Evolutionary conservation across 371 early-diverging fungal genomes (phyloP), one percentile per base, ranked within the genome.

Genomic region (Coemansia sp.): DNA sequence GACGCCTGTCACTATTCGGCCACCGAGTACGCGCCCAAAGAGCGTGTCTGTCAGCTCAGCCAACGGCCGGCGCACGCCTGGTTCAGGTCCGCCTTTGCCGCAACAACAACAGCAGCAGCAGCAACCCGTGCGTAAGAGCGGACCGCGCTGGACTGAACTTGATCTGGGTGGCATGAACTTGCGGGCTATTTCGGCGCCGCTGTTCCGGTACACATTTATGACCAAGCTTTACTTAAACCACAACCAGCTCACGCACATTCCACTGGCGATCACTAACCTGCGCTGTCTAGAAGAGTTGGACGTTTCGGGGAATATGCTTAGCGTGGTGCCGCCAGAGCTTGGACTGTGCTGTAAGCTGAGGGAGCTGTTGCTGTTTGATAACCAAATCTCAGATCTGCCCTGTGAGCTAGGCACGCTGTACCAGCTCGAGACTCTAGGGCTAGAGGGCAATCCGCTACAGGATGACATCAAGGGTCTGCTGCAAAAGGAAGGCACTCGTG

Each of bases 361-460:
- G 75, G 97, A 98, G 69, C 83, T 99, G 29, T 72, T 93, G 59
- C 67, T 97, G 48, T 97, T 95, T 80, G 97, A 99, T 81, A 99
- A 99, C 74, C 84, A 88, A 59, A 79, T 99, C 26, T 83, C 89
- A 7, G 87, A 85, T 16, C 70, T 99, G 52, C 99, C 99, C 7
- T 81, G 84, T 56, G 99, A 98, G 81, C 81, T 99, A 52, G 99
- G 99, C 5, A 88, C 88, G 10, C 82, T 99, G 53, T 97, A 89
- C 73, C 93, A 94, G 72, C 80, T 99, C 57, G 96, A 98, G 64
- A 88, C 84, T 3, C 82, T 99, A 34, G 97, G 99, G 4, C 68
- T 99, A 26, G 95, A 99, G 74, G 99, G 99, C 14, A 99, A 99
- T 81, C 99, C 99, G 3, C 72, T 99, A 58, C 82, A 91, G 56